These are phyloP conservation scores for Anacardium occidentale DNA, from an alignment of 345 rosid genomes.

Conservation along the genomic window DNA sequence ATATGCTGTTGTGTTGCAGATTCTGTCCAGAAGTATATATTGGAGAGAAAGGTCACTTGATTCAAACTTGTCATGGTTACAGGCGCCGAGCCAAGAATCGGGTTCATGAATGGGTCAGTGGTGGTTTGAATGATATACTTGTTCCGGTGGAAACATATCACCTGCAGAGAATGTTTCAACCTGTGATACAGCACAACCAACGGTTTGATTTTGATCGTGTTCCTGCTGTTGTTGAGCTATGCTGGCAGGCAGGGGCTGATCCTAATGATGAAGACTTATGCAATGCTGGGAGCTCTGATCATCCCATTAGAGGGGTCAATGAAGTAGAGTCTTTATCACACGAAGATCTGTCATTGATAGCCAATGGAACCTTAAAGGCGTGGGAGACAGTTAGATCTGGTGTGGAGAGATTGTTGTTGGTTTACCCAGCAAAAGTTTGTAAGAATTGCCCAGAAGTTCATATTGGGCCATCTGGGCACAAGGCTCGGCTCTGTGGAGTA, in stretches of 20 bases:
- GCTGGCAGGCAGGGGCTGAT: conserved; percentile 81
- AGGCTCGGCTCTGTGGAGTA: conserved; percentile 76
- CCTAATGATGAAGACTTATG: conserved; percentile 28
- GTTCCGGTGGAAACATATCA: conserved; percentile 71
- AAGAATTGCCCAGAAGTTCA: conserved; percentile 77
- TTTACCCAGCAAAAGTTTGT: conserved; percentile 77
- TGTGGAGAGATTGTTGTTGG: conserved; percentile 52
- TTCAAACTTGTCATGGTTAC: conserved; percentile 74
- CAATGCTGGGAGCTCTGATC: conserved; percentile 15
- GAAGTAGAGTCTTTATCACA: conserved; percentile 39
- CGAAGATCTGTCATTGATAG: conserved; percentile 44
- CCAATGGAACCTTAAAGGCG: conserved; percentile 57
- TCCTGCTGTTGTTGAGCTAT: conserved; percentile 81
- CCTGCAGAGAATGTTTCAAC: conserved; percentile 55
- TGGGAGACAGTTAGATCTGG: conserved; percentile 70
- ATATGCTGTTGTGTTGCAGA: conserved; percentile 39
- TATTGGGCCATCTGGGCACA: conserved; percentile 81
- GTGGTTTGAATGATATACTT: conserved; percentile 64
- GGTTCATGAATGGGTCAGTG: conserved; percentile 80
- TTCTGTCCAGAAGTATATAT: conserved; percentile 78
- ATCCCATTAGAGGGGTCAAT: conserved; percentile 22
- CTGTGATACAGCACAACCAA: conserved; percentile 61
- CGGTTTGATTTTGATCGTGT: conserved; percentile 77
- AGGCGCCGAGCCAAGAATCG: conserved; percentile 53
- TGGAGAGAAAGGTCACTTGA: conserved; percentile 83